phyloP scores from a whole-genome alignment of 2,329 filamentous ascomycete species.

The Aspergillus quadrilineatus region DNA sequence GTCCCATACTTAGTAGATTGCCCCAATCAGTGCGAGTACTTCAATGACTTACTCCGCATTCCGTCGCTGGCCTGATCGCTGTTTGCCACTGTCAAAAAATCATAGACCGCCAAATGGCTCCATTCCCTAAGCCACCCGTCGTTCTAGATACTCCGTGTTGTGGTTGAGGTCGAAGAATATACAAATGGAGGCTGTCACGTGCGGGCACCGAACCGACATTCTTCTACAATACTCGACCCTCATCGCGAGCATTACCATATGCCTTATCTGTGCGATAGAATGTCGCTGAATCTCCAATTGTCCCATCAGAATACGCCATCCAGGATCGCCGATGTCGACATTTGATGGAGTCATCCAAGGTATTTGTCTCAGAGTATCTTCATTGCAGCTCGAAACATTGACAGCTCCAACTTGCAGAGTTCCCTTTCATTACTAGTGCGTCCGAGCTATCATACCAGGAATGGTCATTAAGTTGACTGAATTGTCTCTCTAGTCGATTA shows the following conservation, averaged over 20 bases:
- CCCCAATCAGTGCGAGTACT: slow-evolving; percentile 4
- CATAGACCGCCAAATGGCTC: background rate
- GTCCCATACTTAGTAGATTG: background rate
- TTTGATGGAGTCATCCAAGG: slow-evolving; percentile 66
- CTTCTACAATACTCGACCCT: background rate
- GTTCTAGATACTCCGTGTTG: background rate
- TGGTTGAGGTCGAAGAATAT: background rate
- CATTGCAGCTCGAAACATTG: background rate
- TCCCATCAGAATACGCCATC: background rate
- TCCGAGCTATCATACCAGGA: background rate
- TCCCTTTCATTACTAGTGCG: slow-evolving; percentile 71
- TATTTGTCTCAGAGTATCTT: slow-evolving; percentile 17
- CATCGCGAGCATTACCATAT: background rate
- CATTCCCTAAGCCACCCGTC: background rate
- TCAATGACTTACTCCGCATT: background rate
- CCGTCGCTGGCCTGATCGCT: background rate
- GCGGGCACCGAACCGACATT: background rate
- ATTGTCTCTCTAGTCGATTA: slow-evolving; percentile 64
- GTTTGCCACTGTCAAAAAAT: slow-evolving; percentile 7
- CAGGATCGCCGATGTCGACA: slow-evolving; percentile 63
- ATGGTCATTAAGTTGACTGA: background rate
- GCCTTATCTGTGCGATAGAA: background rate
- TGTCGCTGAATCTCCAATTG: background rate
- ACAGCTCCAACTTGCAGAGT: slow-evolving; percentile 53
- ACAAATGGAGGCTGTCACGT: background rate